Evolutionary conservation across 352 stramenopile genomes (phyloP).

Genomic region (Pseudoperonospora humuli): DNA sequence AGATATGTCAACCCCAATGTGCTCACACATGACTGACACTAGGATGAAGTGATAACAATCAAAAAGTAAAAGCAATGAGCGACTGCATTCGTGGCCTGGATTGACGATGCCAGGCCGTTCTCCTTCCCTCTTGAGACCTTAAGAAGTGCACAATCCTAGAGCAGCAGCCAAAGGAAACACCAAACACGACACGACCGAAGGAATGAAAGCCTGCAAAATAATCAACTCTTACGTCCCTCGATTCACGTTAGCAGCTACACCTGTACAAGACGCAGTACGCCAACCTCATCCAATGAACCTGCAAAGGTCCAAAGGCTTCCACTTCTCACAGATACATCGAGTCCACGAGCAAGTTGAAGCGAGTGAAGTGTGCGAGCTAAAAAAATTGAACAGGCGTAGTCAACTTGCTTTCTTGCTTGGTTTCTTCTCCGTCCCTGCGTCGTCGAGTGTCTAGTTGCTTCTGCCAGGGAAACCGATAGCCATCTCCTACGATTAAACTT

Average conservation of each 20-base stretch:
- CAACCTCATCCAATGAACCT: slow-evolving; percentile 22
- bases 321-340: slow-evolving; percentile 26
- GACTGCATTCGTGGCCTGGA: too few species aligned
- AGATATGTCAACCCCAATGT: slow-evolving; percentile 14
- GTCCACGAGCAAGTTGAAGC: slow-evolving; percentile 17
- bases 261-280: slow-evolving; percentile 17
- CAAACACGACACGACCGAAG: slow-evolving; percentile 9
- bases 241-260: slow-evolving; percentile 42
- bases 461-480: background rate
- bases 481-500: slow-evolving; percentile 48
- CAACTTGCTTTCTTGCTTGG: slow-evolving; percentile 29
- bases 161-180: background rate
- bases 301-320: slow-evolving; percentile 9
- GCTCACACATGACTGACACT: background rate
- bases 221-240: slow-evolving; percentile 56
- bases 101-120: too few species aligned
- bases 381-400: slow-evolving; percentile 17
- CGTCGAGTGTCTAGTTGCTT: slow-evolving; percentile 26
- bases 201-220: slow-evolving; percentile 49
- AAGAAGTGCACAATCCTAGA: background rate
- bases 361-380: slow-evolving; percentile 17
- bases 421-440: slow-evolving; percentile 21
- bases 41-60: slow-evolving; percentile 17
- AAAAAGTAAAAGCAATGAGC: slow-evolving; percentile 7
- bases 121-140: background rate